Percentiles rank a stretch among this genome's conserved stretches.
Evolutionary conservation across 768 basidiomycete genomes (phyloP).

Genomic region (Tricholomella constricta): DNA sequence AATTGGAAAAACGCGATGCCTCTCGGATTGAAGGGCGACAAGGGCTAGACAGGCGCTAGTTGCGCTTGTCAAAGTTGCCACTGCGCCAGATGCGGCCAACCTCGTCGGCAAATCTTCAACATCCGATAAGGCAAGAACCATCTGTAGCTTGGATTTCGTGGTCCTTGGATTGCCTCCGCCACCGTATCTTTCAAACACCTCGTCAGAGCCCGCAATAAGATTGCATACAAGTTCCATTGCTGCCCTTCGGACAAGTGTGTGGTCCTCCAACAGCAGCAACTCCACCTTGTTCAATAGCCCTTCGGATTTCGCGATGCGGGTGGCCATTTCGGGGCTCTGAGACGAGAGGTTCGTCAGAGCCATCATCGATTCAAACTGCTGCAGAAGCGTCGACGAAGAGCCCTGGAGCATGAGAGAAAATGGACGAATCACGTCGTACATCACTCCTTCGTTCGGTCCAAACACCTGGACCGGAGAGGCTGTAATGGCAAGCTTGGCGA

Average conservation of each 20-base stretch:
- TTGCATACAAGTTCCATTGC: constrained; percentile 93
- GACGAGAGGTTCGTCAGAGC: constrained; percentile 95
- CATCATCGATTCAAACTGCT: constrained; percentile 93
- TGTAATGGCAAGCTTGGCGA: constrained; percentile 93
- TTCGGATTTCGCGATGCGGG: constrained; percentile 63
- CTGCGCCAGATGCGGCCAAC: constrained; percentile 86
- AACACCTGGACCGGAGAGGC: constrained; percentile 89
- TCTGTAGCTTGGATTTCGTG: constrained; percentile 69
- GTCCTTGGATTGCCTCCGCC: constrained; percentile 35
- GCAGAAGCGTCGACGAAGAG: constrained; percentile 68
- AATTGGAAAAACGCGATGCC: constrained; percentile 62
- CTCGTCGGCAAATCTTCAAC: constrained; percentile 85
- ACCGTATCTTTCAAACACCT: constrained; percentile 73
- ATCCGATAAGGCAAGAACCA: constrained; percentile 84
- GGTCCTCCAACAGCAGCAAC: constrained; percentile 78
- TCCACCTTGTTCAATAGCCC: constrained; percentile 69
- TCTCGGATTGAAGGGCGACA: constrained; percentile 64
- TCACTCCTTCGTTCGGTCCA: constrained; percentile 76
- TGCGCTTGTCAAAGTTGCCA: constrained; percentile 76
- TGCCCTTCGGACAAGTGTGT: constrained; percentile 80
- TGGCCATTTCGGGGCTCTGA: constrained; percentile 62
- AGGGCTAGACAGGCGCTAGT: constrained; percentile 61
- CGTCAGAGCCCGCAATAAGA: constrained; percentile 75
- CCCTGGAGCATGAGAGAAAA: constrained; percentile 74
- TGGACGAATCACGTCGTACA: constrained; percentile 84